Percentiles rank a stretch among this genome's conserved stretches.
phyloP scores from a whole-genome alignment of 345 rosid genomes.

The Populus alba region DNA sequence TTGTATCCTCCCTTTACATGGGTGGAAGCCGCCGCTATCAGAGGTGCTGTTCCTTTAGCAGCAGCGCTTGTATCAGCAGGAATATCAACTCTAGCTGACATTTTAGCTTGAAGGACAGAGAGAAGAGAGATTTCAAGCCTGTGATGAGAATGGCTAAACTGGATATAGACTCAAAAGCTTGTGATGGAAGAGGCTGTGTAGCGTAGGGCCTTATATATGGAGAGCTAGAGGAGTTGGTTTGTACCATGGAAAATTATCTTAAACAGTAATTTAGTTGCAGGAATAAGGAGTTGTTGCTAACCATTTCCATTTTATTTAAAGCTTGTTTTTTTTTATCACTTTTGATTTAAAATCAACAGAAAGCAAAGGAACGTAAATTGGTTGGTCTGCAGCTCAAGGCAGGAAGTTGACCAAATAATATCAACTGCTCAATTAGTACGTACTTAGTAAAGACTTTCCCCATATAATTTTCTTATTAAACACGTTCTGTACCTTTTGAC shows the following conservation, averaged over 20 bases:
- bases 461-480: neutral
- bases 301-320: slow-evolving; percentile 10
- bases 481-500: neutral
- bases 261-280: neutral
- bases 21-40: neutral
- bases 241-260: neutral
- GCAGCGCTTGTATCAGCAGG: slow-evolving; percentile 18
- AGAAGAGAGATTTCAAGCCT: neutral
- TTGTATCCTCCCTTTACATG: slow-evolving; percentile 31
- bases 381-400: neutral
- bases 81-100: slow-evolving; percentile 11
- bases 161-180: neutral
- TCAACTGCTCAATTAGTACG: slow-evolving; percentile 9
- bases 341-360: neutral
- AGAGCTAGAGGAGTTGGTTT: slow-evolving; percentile 6
- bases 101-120: neutral
- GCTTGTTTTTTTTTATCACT: neutral
- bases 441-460: neutral
- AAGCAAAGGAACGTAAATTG: neutral
- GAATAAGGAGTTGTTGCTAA: slow-evolving; percentile 13
- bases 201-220: slow-evolving; percentile 1
- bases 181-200: neutral
- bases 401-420: slow-evolving; percentile 1
- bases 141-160: neutral
- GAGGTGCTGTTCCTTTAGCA: slow-evolving; percentile 23